A percentile compares a stretch with the other conserved stretches of the same genome.
These are phyloP conservation scores for Aspergillus hancockii DNA, from an alignment of 495 filamentous ascomycete genomes.

Conservation along the genomic window DNA sequence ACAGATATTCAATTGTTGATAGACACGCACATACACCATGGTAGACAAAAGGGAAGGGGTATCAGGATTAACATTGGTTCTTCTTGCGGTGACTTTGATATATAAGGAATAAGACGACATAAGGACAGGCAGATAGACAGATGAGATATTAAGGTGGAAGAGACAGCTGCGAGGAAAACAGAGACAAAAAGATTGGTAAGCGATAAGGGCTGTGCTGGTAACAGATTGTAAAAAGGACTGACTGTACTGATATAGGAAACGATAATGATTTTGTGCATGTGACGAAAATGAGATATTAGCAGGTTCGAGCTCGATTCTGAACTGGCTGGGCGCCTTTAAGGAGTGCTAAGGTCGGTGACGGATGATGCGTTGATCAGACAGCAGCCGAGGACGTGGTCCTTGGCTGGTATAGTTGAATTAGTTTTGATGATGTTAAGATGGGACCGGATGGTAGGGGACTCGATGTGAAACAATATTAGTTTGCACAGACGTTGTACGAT, in stretches of 20 bases:
- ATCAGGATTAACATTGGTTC: conserved; percentile 8
- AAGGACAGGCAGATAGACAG: background rate
- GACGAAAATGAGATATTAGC: background rate
- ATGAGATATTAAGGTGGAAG: background rate
- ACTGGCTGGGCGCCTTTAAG: background rate
- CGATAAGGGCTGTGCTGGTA: background rate
- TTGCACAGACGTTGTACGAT: background rate
- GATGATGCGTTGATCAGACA: background rate
- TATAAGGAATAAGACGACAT: background rate
- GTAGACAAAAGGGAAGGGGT: conserved; percentile 14
- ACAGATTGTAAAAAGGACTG: background rate
- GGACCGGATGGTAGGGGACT: background rate
- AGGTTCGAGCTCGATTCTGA: too few relatives aligned
- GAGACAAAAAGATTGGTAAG: conserved; percentile 3
- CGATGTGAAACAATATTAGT: background rate
- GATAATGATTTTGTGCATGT: background rate
- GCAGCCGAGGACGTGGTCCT: background rate
- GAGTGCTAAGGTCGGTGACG: background rate
- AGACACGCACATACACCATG: background rate
- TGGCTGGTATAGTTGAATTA: background rate
- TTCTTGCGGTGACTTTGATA: conserved; percentile 5
- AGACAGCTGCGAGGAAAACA: background rate
- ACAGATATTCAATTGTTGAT: conserved; percentile 1
- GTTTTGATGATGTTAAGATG: background rate
- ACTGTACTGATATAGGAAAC: conserved; percentile 1